Conservation (phyloP, 257 asterid genomes). For the Nicotiana sylvestris region DNA sequence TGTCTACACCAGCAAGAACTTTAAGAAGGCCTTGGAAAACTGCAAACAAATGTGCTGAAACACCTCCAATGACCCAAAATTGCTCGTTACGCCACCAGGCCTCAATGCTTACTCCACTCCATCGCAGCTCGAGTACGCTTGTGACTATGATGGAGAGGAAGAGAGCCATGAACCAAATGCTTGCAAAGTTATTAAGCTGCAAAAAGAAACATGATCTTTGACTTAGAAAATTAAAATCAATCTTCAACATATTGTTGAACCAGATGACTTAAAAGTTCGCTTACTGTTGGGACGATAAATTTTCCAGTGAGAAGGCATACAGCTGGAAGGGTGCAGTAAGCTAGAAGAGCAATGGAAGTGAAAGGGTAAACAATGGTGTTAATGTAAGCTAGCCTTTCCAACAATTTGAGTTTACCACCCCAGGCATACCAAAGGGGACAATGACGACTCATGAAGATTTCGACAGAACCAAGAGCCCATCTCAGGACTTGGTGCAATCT, state of each 20-base stretch:
- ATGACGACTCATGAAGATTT: slow-evolving; percentile 82
- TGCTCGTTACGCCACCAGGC: slow-evolving; percentile 93
- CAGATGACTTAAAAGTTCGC: slow-evolving; percentile 18
- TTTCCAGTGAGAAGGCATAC: slow-evolving; percentile 86
- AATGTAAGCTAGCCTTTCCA: slow-evolving; percentile 69
- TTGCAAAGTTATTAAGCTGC: slow-evolving; percentile 74
- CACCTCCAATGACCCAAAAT: slow-evolving; percentile 88
- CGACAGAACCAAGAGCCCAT: slow-evolving; percentile 93
- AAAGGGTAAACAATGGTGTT: slow-evolving; percentile 82
- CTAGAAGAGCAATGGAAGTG: slow-evolving; percentile 75
- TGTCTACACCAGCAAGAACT: slow-evolving; percentile 79
- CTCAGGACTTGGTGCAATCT: slow-evolving; percentile 86
- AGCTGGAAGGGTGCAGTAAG: slow-evolving; percentile 82
- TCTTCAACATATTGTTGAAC: neutral
- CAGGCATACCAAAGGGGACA: slow-evolving; percentile 89
- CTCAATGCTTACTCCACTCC: slow-evolving; percentile 88
- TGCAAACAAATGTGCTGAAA: slow-evolving; percentile 78
- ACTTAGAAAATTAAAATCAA: neutral
- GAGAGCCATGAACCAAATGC: slow-evolving; percentile 78
- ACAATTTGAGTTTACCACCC: slow-evolving; percentile 72
- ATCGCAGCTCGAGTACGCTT: slow-evolving; percentile 72
- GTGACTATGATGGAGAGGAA: slow-evolving; percentile 72
- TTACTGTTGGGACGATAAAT: slow-evolving; percentile 78
- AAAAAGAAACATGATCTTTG: neutral
- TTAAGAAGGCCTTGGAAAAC: slow-evolving; percentile 88